These are phyloP conservation scores for Anisodus acutangulus DNA, from an alignment of 257 asterid species.

Conservation along the genomic window DNA sequence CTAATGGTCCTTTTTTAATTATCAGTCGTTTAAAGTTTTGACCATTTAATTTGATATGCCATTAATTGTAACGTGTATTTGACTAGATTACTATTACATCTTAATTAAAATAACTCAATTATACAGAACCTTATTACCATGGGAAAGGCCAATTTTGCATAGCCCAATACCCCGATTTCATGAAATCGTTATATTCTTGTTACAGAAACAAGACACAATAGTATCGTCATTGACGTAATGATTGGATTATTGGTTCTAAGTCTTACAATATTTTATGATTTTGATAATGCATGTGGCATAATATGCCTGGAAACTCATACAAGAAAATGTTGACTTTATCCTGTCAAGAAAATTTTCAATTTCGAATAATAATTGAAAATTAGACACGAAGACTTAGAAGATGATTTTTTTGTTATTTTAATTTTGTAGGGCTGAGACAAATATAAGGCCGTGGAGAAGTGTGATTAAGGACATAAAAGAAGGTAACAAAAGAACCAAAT, in stretches of 20 bases:
- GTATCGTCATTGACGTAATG: neutral
- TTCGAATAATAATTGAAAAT: neutral
- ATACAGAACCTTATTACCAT: neutral
- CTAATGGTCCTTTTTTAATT: neutral
- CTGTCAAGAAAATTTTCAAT: neutral
- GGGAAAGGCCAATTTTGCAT: neutral
- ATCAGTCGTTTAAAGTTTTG: neutral
- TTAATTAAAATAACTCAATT: neutral
- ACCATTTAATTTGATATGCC: neutral
- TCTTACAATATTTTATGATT: neutral
- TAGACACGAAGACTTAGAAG: neutral
- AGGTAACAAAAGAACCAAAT: slow-evolving; percentile 65
- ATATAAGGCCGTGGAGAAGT: slow-evolving; percentile 84
- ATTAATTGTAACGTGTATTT: neutral
- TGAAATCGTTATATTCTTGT: neutral
- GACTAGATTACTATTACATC: neutral
- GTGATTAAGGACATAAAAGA: slow-evolving; percentile 64
- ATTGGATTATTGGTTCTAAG: neutral
- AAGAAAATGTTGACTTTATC: neutral
- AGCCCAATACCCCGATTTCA: neutral
- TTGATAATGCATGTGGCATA: neutral
- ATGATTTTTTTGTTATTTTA: slow-evolving; percentile 17
- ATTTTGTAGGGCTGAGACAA: slow-evolving; percentile 74
- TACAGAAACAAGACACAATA: neutral
- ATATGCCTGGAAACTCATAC: neutral